Evolutionary conservation across 306 rosid species (phyloP), one percentile per base, ranked within the genome.

Genomic region (Phaseolus lunatus): DNA sequence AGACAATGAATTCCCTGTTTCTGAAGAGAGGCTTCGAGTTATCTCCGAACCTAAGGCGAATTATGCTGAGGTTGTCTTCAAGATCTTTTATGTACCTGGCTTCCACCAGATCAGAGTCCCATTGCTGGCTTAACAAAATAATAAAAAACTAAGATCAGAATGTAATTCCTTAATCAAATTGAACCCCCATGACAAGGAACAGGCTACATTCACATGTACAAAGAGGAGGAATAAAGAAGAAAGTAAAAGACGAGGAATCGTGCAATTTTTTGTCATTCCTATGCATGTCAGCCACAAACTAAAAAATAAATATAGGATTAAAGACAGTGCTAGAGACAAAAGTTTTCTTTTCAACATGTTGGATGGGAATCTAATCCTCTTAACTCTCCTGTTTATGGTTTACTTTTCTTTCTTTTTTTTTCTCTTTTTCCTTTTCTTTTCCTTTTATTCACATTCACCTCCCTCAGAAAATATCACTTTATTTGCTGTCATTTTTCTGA

Each of bases 51-150:
- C 89, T 89, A 5, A 93, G 90, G 20, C 89, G 87, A 79, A 89
- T 90, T 70, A 93, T 93, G 87, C 96, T 87, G 22, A 93, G 90
- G 69, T 93, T 93, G 16, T 89, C 91, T 39, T 79, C 91, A 27
- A 90, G 83, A 70, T 90, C 93, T 72, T 89, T 93, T 52, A 90
- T 87, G 70, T 93, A 93, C 80, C 73, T 89, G 2, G 96, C 97
- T 86, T 93, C 97, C 48, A 90, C 93, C 78, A 93, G 87, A 79
- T 93, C 94, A 72, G 94, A 74, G 79, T 93, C 97, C 97, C 97
- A 93, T 93, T 93, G 97, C 97, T 92, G 89, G 49, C 78, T 84
- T 72, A 72, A 70, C 22, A 39, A 65, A 65, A 65, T 20, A 66
- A 39, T 66, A 4, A 39, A 65, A 65, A 35, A 18, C 31, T 31